A percentile compares a stretch with the other conserved stretches of the same genome.
phyloP scores from a whole-genome alignment of 2,329 filamentous ascomycete genomes.

The Zymoseptoria pseudotritici region DNA sequence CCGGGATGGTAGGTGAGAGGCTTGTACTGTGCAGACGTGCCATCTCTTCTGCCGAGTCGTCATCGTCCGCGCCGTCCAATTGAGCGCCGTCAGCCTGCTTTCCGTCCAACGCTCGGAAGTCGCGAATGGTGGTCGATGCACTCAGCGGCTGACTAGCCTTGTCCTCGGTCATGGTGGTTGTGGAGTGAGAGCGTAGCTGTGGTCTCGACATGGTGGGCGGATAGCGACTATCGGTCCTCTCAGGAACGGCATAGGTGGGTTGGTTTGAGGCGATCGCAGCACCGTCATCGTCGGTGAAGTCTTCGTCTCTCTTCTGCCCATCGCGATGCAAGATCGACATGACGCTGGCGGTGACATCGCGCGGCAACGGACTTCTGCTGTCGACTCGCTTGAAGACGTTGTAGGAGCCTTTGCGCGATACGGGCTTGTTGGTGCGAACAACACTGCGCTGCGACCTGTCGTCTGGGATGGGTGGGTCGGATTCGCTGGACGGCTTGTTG shows the following conservation, averaged over 20 bases:
- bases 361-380: constrained; percentile 18
- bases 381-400: constrained; percentile 28
- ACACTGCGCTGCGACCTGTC: constrained; percentile 19
- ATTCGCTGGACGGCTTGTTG: constrained; percentile 22
- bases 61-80: not conserved
- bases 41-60: not conserved
- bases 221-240: constrained; percentile 11
- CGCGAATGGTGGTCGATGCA: constrained; percentile 22
- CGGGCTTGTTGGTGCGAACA: constrained; percentile 15
- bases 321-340: constrained; percentile 17
- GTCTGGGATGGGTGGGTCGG: constrained; percentile 15
- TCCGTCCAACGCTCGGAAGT: constrained; percentile 4
- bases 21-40: constrained; percentile 5
- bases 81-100: constrained; percentile 5
- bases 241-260: constrained; percentile 7
- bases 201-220: constrained; percentile 6
- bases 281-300: constrained; percentile 5
- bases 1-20: constrained; percentile 25
- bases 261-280: constrained; percentile 9
- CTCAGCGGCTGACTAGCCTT: constrained; percentile 17
- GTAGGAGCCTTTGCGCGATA: constrained; percentile 25
- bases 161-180: constrained; percentile 19
- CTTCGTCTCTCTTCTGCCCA: constrained; percentile 13
- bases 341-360: constrained; percentile 18
- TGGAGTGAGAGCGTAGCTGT: constrained; percentile 19